Evolutionary conservation across 768 basidiomycete species (phyloP).

Genomic region (Russula ochroleuca): DNA sequence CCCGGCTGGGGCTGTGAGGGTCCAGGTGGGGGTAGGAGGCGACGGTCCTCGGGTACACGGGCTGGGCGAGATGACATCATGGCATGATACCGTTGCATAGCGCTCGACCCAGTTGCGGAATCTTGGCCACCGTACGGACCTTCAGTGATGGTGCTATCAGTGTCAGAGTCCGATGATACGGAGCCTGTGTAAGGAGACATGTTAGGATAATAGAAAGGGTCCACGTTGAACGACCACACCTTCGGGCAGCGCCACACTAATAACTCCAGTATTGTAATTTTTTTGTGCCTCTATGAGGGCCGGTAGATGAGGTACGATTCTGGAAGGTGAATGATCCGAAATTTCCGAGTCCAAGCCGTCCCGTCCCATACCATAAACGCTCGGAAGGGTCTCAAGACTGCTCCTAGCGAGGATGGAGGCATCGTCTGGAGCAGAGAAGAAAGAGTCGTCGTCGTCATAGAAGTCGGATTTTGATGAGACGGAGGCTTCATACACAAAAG

Average conservation of each 20-base stretch:
- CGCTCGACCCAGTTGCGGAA: neutral
- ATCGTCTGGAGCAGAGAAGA: conserved; percentile 25
- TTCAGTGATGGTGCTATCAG: conserved; percentile 27
- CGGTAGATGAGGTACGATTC: conserved; percentile 24
- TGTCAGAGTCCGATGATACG: conserved; percentile 27
- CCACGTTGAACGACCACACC: conserved; percentile 14
- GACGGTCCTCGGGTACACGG: conserved; percentile 23
- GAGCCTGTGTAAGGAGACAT: conserved; percentile 16
- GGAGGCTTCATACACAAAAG: conserved; percentile 26
- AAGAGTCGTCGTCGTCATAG: conserved; percentile 25
- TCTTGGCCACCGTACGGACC: conserved; percentile 25
- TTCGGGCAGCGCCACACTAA: conserved; percentile 22
- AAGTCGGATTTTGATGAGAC: conserved; percentile 27
- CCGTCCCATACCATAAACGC: conserved; percentile 9
- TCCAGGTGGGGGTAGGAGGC: conserved; percentile 19
- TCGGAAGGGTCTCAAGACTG: conserved; percentile 26
- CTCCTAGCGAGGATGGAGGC: conserved; percentile 24
- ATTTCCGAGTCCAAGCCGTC: conserved; percentile 8
- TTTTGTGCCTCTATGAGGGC: conserved; percentile 27
- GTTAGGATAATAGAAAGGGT: neutral
- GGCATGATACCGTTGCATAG: conserved; percentile 17
- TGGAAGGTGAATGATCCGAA: conserved; percentile 20
- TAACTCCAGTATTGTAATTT: conserved; percentile 21
- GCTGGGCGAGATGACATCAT: conserved; percentile 25
- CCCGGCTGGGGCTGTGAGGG: conserved; percentile 17